Evolutionary conservation across 345 rosid genomes (phyloP).

Genomic region (Syzygium oleosum): DNA sequence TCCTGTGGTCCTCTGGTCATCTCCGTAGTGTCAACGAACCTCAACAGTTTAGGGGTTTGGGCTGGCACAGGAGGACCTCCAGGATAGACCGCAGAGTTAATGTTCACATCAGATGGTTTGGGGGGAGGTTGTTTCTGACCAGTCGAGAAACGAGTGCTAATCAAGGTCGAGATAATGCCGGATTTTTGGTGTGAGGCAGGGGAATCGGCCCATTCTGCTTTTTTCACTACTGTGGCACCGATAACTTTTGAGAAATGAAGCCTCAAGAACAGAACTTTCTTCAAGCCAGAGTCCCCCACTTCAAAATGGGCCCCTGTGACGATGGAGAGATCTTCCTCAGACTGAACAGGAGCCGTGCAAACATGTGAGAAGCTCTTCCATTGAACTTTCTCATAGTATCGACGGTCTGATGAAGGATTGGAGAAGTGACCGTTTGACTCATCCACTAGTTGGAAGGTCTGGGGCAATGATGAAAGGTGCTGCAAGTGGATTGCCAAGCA

Average conservation of each 20-base stretch:
- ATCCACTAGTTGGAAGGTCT: conserved; percentile 33
- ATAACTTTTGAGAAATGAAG: conserved; percentile 30
- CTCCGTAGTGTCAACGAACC: conserved; percentile 41
- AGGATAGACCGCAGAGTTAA: conserved; percentile 43
- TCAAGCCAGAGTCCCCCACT: conserved; percentile 28
- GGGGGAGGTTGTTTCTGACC: conserved; percentile 33
- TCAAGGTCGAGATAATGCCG: conserved; percentile 35
- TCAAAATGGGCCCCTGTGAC: conserved; percentile 41
- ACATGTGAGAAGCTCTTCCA: conserved; percentile 44
- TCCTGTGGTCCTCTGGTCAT: conserved; percentile 44
- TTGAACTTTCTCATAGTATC: conserved; percentile 34
- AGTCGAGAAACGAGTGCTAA: conserved; percentile 36
- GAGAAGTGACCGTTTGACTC: conserved; percentile 8
- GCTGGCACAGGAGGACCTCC: conserved; percentile 42
- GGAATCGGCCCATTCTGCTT: conserved; percentile 38
- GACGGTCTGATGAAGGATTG: conserved; percentile 3
- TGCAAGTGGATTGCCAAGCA: conserved; percentile 42
- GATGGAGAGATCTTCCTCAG: conserved; percentile 28
- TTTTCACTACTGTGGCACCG: conserved; percentile 20
- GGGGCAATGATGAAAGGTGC: conserved; percentile 44
- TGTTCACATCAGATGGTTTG: conserved; percentile 30
- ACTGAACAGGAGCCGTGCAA: conserved; percentile 42
- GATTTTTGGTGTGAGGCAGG: conserved; percentile 32
- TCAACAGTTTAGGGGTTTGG: conserved; percentile 31
- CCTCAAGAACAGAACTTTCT: conserved; percentile 30